Evolutionary conservation across 169 alveolate genomes (phyloP), one percentile per base, ranked within the genome.

Genomic region (Plasmodium adleri): DNA sequence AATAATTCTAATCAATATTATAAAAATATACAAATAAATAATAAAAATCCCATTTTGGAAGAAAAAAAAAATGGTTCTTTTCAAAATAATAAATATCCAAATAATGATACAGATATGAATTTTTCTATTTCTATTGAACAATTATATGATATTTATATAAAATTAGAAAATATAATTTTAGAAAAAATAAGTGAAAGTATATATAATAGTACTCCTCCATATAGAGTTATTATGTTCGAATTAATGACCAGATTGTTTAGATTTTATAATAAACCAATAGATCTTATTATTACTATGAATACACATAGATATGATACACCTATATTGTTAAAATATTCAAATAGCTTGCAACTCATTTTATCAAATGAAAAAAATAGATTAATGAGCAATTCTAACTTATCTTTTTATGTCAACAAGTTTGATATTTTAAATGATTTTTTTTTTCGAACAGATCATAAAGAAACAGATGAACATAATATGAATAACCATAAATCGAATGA

Each of bases 181-280:
- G 91, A 71, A 64, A 90, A 88, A 28, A 60, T 94, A 73, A 60
- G 92, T 15, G 92, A 66, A 72, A 88, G 91, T 67, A 87, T 94
- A 15, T 94, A 94, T 56, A 86, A 78, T 70, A 90, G 93, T 45
- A 94, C 96, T 12, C 96, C 96, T 17, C 96, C 96, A 1, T 94
- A 94, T 83, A 64, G 96, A 22, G 94, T 92, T 47, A 92, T 94
- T 17, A 94, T 92, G 88, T 94, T 94, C 43, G 96, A 94, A 62
- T 73, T 94, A 50, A 59, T 94, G 64, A 94, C 96, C 15, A 67
- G 96, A 28, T 72, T 94, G 32, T 67, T 94, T 47, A 88, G 88
- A n/a, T 70, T 94, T 47, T 92, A 92, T 70, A 17, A 20, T 15
- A 50, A 83, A 83, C 91, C 91, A 1, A 83, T 83, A 17, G 91